Percentiles rank a stretch among this genome's conserved stretches.
phyloP scores from a whole-genome alignment of 352 stramenopile genomes.

The Phytopythium aichiense region DNA sequence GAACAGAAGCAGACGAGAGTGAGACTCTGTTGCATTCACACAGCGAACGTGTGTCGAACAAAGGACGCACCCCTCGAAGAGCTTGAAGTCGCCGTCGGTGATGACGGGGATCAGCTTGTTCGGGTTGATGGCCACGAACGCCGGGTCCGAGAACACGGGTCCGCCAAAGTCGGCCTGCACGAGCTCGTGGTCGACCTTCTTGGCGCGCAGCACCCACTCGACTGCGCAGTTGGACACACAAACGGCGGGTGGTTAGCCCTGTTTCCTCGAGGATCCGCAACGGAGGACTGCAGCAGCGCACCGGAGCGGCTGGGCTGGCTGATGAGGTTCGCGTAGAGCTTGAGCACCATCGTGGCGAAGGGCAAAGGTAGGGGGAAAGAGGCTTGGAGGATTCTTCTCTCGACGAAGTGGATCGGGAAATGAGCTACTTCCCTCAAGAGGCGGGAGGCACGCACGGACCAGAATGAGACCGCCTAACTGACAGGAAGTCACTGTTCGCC shows the following conservation, averaged over 20 bases:
- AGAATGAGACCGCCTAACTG: no score
- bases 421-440: not conserved
- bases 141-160: constrained; percentile 22
- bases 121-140: constrained; percentile 31
- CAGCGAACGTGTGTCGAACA: not conserved
- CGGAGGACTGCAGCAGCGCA: not conserved
- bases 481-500: no score
- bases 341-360: constrained; percentile 31
- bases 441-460: no score
- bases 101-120: constrained; percentile 31
- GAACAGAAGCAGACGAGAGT: no score
- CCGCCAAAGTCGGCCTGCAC: constrained; percentile 18
- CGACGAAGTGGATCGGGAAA: not conserved
- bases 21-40: not conserved
- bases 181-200: constrained; percentile 33
- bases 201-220: constrained; percentile 32
- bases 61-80: constrained; percentile 22
- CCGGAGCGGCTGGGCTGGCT: constrained; percentile 42
- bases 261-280: no score
- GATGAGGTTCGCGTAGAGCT: constrained; percentile 56
- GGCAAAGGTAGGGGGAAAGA: not conserved
- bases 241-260: no score
- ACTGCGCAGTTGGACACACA: no score
- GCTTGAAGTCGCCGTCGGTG: constrained; percentile 25
- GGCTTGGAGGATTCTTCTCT: not conserved